These are phyloP conservation scores for Blastocystis sp. DNA, from an alignment of 352 stramenopile genomes.

Conservation along the genomic window DNA sequence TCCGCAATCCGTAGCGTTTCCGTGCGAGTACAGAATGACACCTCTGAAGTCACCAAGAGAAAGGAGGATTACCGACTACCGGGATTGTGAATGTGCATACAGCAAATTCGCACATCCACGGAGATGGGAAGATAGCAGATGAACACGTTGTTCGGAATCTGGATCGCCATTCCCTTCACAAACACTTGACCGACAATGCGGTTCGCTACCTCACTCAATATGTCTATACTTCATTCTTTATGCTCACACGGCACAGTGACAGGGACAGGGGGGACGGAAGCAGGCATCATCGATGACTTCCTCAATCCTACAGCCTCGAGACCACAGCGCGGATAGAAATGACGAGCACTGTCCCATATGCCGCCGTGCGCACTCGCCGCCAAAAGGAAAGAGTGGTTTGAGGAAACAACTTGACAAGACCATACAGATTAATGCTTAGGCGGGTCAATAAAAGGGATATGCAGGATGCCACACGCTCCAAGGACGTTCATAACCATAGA, in stretches of 20 bases:
- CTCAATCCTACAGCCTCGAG: not conserved
- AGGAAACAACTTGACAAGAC: not conserved
- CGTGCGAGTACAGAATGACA: constrained; percentile 35
- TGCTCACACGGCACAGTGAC: not conserved
- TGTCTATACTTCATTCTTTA: not conserved
- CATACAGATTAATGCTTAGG: not conserved
- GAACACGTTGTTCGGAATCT: not conserved
- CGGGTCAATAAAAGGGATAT: constrained; percentile 50
- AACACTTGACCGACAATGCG: constrained; percentile 9
- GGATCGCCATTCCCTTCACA: not conserved
- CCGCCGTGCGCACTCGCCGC: not conserved
- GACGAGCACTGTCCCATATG: constrained; percentile 21
- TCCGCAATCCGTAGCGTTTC: constrained; percentile 24
- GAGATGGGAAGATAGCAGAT: not conserved
- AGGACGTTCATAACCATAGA: constrained; percentile 53
- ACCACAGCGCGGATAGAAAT: not conserved
- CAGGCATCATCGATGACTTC: constrained; percentile 17
- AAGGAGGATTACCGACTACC: not conserved
- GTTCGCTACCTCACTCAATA: not conserved
- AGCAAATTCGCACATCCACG: not conserved
- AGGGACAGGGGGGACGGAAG: constrained; percentile 26
- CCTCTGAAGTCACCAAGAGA: not conserved
- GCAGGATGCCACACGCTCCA: constrained; percentile 22
- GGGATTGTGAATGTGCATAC: constrained; percentile 17
- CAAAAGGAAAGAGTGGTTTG: not conserved